Percentiles rank a stretch among this genome's conserved stretches.
Evolutionary conservation across 1,284 basidiomycete species (phyloP).

Genomic region (Moesziomyces parantarcticus): DNA sequence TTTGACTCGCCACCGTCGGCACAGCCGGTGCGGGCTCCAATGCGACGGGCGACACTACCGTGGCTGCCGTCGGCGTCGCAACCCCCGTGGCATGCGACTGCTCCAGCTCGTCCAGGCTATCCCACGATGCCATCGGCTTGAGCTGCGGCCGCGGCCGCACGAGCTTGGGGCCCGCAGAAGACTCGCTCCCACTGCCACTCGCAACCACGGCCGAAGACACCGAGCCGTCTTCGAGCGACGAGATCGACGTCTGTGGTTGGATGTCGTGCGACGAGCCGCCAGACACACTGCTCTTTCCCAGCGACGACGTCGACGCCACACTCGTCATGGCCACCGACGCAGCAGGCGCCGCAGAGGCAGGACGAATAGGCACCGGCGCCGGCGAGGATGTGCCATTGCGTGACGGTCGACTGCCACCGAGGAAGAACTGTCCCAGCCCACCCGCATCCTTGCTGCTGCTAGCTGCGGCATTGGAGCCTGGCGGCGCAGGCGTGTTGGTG

Average conservation of each 20-base stretch:
- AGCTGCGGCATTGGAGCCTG: slow-evolving; percentile 1
- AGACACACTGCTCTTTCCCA: slow-evolving; percentile 14
- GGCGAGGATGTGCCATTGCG: slow-evolving; percentile 22
- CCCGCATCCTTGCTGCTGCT: neutral
- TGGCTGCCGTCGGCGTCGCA: slow-evolving; percentile 8
- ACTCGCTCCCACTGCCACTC: slow-evolving; percentile 12
- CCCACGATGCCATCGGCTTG: slow-evolving; percentile 39
- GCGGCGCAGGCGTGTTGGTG: slow-evolving; percentile 36
- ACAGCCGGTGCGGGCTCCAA: slow-evolving; percentile 28
- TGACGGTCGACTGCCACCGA: slow-evolving; percentile 18
- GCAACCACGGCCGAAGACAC: neutral
- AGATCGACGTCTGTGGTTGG: slow-evolving; percentile 33
- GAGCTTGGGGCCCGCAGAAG: slow-evolving; percentile 18
- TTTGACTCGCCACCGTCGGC: slow-evolving; percentile 23
- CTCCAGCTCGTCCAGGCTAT: slow-evolving; percentile 43
- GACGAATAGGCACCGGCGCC: slow-evolving; percentile 25
- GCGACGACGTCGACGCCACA: slow-evolving; percentile 5
- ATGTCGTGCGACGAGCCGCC: slow-evolving; percentile 25
- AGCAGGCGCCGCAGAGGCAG: slow-evolving; percentile 33
- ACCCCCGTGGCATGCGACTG: slow-evolving; percentile 13
- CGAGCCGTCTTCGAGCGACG: slow-evolving; percentile 29
- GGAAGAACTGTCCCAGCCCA: slow-evolving; percentile 31
- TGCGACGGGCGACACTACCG: slow-evolving; percentile 2
- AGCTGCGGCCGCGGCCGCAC: slow-evolving; percentile 30
- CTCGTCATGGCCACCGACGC: slow-evolving; percentile 26